Evolutionary conservation across 2,329 filamentous ascomycete species (phyloP).

Genomic region (Microdochium trichocladiopsis): DNA sequence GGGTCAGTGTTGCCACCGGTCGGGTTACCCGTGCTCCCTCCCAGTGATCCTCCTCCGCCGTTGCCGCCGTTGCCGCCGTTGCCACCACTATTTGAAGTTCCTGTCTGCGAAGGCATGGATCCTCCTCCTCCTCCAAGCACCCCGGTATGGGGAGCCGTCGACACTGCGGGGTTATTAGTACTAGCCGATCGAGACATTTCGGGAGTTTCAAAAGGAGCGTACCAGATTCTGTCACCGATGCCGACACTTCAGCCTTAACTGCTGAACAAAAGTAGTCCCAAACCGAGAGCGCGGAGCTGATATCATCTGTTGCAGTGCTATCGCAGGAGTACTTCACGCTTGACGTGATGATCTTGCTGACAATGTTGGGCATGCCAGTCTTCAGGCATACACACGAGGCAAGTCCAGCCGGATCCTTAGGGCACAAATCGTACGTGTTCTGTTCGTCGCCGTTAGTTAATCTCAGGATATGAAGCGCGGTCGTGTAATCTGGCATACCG

Average conservation of each 20-base stretch:
- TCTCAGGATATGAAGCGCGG: neutral
- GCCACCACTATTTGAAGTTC: slow-evolving; percentile 2
- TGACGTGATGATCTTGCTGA: slow-evolving; percentile 36
- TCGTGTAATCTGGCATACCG: slow-evolving; percentile 19
- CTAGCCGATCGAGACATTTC: neutral
- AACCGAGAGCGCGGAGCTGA: slow-evolving; percentile 37
- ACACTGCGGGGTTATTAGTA: slow-evolving; percentile 14
- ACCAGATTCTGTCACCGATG: slow-evolving; percentile 32
- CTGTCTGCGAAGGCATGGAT: slow-evolving; percentile 5
- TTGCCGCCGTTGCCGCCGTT: slow-evolving; percentile 24
- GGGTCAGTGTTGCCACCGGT: neutral
- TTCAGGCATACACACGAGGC: slow-evolving; percentile 48
- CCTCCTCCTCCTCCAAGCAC: slow-evolving; percentile 3
- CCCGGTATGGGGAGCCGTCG: slow-evolving; percentile 3
- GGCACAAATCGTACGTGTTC: slow-evolving; percentile 34
- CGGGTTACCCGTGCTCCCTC: neutral
- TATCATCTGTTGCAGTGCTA: slow-evolving; percentile 32
- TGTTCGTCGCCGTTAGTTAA: slow-evolving; percentile 6
- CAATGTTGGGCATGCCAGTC: slow-evolving; percentile 32
- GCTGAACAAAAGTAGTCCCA: slow-evolving; percentile 43
- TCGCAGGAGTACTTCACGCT: slow-evolving; percentile 36
- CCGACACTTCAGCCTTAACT: slow-evolving; percentile 29
- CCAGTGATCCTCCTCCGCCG: slow-evolving; percentile 13
- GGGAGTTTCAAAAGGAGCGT: slow-evolving; percentile 4
- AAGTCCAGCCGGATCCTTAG: slow-evolving; percentile 36